These are phyloP conservation scores for Nectriaceae sp. DNA, from an alignment of 2,329 filamentous ascomycete species.

Conservation along the genomic window DNA sequence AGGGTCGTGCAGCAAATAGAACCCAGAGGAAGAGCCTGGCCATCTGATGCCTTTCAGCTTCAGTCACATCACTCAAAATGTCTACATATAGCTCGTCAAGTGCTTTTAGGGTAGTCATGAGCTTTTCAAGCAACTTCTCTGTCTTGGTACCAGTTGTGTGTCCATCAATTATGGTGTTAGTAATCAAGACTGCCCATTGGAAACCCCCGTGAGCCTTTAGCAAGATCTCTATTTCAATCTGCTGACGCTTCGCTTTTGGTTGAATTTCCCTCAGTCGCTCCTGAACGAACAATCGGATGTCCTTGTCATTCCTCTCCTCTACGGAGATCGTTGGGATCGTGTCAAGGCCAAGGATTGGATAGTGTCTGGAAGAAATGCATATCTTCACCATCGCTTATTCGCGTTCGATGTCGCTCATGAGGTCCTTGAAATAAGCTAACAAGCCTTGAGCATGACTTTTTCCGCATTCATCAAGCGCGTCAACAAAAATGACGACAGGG, in stretches of 20 bases:
- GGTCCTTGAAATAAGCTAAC: constrained; percentile 1
- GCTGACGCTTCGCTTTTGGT: background rate
- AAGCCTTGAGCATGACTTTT: background rate
- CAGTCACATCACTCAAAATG: background rate
- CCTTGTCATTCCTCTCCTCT: constrained; percentile 2
- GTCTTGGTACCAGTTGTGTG: background rate
- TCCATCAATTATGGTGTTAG: background rate
- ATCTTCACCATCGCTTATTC: background rate
- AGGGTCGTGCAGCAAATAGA: constrained; percentile 2
- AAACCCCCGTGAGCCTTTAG: constrained; percentile 5
- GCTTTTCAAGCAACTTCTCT: background rate
- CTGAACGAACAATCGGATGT: constrained; percentile 1
- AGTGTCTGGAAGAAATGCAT: constrained; percentile 7
- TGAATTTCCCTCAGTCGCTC: background rate
- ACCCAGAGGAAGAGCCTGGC: constrained; percentile 4
- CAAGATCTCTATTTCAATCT: constrained; percentile 2
- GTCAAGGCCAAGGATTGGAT: constrained; percentile 5
- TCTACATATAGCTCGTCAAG: background rate
- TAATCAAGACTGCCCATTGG: constrained; percentile 6
- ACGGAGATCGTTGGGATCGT: constrained; percentile 3
- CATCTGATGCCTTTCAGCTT: background rate
- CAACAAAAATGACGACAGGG: constrained; percentile 3
- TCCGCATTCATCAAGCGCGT: constrained; percentile 8
- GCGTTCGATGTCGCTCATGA: constrained; percentile 1
- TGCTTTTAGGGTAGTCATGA: background rate